Percentiles rank a stretch among this genome's conserved stretches.
phyloP scores from a whole-genome alignment of 2,329 filamentous ascomycete genomes.

The Phialocephala sp. region DNA sequence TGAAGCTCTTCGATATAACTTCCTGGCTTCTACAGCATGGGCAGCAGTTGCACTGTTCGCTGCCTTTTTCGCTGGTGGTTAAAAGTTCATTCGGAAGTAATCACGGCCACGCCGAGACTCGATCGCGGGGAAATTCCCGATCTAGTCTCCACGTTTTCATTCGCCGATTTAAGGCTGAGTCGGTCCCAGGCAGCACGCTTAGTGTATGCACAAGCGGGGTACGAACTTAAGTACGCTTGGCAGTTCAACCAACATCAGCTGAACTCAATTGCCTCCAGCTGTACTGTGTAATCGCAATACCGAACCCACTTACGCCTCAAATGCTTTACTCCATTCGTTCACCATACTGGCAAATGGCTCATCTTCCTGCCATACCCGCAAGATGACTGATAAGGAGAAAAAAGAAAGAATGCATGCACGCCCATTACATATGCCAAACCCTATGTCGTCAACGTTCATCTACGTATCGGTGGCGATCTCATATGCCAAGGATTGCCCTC shows the following conservation, averaged over 20 bases:
- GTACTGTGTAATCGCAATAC: background rate
- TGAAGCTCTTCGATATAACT: constrained; percentile 60
- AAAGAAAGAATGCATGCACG: constrained; percentile 7
- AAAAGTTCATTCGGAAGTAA: constrained; percentile 26
- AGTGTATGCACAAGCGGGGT: background rate
- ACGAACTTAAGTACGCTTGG: background rate
- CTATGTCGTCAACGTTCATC: background rate
- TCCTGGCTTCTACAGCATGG: constrained; percentile 59
- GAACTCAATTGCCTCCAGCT: background rate
- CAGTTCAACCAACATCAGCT: background rate
- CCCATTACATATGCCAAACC: background rate
- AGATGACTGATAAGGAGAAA: background rate
- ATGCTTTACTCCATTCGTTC: background rate
- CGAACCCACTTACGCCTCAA: background rate
- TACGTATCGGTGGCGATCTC: constrained; percentile 3
- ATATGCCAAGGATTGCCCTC: constrained; percentile 1
- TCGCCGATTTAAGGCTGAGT: constrained; percentile 5
- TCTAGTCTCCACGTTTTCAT: background rate
- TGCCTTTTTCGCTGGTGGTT: constrained; percentile 49
- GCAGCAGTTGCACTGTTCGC: constrained; percentile 55
- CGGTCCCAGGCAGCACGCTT: constrained; percentile 1
- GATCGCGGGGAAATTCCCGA: background rate
- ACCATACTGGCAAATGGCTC: background rate
- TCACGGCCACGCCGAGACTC: background rate
- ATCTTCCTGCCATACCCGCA: background rate